A percentile compares a stretch with the other conserved stretches of the same genome.
Conservation (phyloP, 129 eudicot genomes). For the Scalesia atractyloides region DNA sequence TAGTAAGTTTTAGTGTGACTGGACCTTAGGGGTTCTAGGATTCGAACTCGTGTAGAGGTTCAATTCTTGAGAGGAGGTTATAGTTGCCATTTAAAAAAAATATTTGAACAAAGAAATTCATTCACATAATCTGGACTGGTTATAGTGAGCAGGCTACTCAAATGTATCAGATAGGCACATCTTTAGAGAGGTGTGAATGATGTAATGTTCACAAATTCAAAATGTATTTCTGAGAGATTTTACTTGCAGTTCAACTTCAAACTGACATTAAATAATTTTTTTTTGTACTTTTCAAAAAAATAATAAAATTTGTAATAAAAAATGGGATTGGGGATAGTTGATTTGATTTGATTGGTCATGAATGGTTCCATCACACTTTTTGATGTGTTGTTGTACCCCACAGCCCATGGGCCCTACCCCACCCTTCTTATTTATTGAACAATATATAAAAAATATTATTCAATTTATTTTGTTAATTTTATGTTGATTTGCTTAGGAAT, state of each 20-base stretch:
- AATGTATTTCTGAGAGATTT: conserved; percentile 33
- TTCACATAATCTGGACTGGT: too few relatives aligned
- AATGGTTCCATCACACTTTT: conserved; percentile 42
- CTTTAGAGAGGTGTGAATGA: conserved; percentile 14
- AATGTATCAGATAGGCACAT: background rate
- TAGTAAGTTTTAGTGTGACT: too few relatives aligned
- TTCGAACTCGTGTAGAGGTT: too few relatives aligned
- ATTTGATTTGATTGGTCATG: conserved; percentile 47
- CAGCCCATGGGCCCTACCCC: conserved; percentile 24
- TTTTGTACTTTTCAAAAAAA: too few relatives aligned
- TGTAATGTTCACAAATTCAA: conserved; percentile 35
- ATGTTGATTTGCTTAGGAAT: too few relatives aligned
- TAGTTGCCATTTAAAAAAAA: too few relatives aligned
- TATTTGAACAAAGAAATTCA: too few relatives aligned
- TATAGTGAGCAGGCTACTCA: too few relatives aligned
- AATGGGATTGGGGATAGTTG: conserved; percentile 25
- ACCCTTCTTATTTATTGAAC: background rate
- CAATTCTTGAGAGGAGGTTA: too few relatives aligned
- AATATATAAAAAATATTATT: too few relatives aligned
- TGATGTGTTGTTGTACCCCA: conserved; percentile 39
- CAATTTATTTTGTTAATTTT: too few relatives aligned
- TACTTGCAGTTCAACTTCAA: conserved; percentile 24
- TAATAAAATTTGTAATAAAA: background rate
- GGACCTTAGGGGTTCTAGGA: too few relatives aligned
- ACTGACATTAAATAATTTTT: conserved; percentile 24